Conservation (phyloP, 1,139 yeast species). For the Suhomyces guaymorum region DNA sequence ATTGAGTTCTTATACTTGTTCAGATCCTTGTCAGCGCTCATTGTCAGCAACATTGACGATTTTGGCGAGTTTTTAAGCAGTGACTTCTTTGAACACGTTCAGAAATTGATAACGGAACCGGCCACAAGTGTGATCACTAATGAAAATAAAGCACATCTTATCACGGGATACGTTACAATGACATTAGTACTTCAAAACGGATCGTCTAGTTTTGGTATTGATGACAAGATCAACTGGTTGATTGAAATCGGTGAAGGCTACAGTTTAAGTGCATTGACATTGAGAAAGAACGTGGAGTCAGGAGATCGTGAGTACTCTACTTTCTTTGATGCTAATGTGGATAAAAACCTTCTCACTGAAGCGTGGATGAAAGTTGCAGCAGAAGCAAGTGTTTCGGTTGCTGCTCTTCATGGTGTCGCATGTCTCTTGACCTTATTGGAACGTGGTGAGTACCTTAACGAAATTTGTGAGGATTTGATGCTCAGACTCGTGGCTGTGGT, state of each 20-base stretch:
- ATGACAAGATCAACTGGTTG: constrained; percentile 44
- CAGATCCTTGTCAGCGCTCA: constrained; percentile 45
- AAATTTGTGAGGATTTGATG: constrained; percentile 38
- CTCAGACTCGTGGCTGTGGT: constrained; percentile 42
- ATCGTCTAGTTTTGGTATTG: constrained; percentile 52
- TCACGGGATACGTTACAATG: constrained; percentile 48
- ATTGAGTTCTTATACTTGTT: constrained; percentile 46
- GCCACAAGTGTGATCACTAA: constrained; percentile 32
- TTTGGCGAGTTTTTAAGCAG: constrained; percentile 48
- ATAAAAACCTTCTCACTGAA: constrained; percentile 40
- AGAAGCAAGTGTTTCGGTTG: constrained; percentile 43
- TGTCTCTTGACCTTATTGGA: constrained; percentile 46
- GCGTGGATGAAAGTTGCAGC: constrained; percentile 32
- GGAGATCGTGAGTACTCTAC: constrained; percentile 51
- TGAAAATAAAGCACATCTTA: constrained; percentile 41
- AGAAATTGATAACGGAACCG: constrained; percentile 36
- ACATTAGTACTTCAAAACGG: constrained; percentile 50
- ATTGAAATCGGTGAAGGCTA: constrained; percentile 51
- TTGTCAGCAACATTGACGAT: constrained; percentile 53
- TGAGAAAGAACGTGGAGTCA: constrained; percentile 33
- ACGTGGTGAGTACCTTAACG: constrained; percentile 44
- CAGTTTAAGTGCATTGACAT: constrained; percentile 36
- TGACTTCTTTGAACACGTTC: constrained; percentile 38
- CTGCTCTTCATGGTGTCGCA: constrained; percentile 52
- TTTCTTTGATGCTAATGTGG: constrained; percentile 38